Evolutionary conservation across 495 filamentous ascomycete species (phyloP), one percentile per base, ranked within the genome.

Genomic region (Aspergillus sclerotiicarbonarius): DNA sequence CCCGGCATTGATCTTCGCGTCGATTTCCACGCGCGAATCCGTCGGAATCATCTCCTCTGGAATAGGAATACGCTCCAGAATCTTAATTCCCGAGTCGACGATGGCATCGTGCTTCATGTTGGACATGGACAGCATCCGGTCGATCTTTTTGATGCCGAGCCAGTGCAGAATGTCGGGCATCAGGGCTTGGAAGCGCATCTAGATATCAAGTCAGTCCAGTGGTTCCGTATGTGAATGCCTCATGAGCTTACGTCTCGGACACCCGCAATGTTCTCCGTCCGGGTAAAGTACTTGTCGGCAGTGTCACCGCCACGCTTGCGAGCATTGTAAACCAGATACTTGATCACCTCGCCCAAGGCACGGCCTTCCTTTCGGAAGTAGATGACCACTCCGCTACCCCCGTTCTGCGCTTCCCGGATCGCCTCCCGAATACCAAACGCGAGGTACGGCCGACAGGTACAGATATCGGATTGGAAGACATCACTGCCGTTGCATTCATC

Each of bases 71-170:
- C 94, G 87, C 74, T 98, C 93, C 63, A 87, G 79, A 67, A 98
- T 98, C 53, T 91, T 87, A 65, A 98, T 98, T 39, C 94, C 94
- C 73, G 95, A 91, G 25, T 90, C 83, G 48, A 98, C 93, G 68
- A 98, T 98, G 53, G 94, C 94, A 78, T 98, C 94, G 72, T 98
- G 86, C 76, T 98, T 98, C 94, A 98, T 98, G 76, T 97, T 95
- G 68, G 90, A 94, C 94, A 98, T 98, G 73, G 90, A 95, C 50
- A 98, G 81, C 94, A 98, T 98, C 43, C 91, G 84, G 72, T 98
- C 94, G 69, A 98, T 98, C 81, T 98, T 98, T 74, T 87, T 95
- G 67, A 98, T 96, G 58, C 94, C 94, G 16, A 98, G 83, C 94
- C 94, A 98, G 74, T 98, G 94, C 45, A 98, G 84, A 62, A 98